Evolutionary conservation across 2,329 filamentous ascomycete species (phyloP).

Genomic region (Diaporthe citriasiana): DNA sequence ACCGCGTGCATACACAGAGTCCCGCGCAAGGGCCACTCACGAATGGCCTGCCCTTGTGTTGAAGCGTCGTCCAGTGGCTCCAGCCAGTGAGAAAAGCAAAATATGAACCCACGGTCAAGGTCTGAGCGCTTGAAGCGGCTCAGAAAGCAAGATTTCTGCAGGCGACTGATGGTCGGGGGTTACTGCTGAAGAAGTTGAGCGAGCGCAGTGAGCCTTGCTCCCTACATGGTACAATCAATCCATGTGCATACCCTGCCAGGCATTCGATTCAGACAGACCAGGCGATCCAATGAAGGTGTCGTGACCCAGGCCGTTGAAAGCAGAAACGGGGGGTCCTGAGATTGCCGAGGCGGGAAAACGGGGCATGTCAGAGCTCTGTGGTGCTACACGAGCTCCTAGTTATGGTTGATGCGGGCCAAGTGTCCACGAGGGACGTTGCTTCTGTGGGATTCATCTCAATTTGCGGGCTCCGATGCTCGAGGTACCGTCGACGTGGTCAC

Average conservation of each 20-base stretch:
- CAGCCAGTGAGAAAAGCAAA: conserved; percentile 26
- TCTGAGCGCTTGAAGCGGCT: conserved; percentile 28
- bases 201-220: not conserved
- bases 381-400: not conserved
- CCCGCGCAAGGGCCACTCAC: not conserved
- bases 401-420: not conserved
- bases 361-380: not conserved
- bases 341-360: conserved; percentile 30
- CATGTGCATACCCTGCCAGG: not conserved
- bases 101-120: conserved; percentile 1
- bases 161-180: conserved; percentile 5
- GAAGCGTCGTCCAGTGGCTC: not conserved
- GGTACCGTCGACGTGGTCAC: conserved; percentile 20
- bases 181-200: conserved; percentile 15
- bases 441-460: not conserved
- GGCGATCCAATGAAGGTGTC: conserved; percentile 15
- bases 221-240: not conserved
- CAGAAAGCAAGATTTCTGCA: not conserved
- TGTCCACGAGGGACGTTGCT: conserved; percentile 6
- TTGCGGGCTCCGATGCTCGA: not conserved
- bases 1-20: not conserved
- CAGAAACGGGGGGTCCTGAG: conserved; percentile 7
- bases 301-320: conserved; percentile 20
- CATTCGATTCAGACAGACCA: not conserved
- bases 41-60: not conserved